phyloP scores from a whole-genome alignment of 2,329 filamentous ascomycete genomes.

The Fusarium sp. region DNA sequence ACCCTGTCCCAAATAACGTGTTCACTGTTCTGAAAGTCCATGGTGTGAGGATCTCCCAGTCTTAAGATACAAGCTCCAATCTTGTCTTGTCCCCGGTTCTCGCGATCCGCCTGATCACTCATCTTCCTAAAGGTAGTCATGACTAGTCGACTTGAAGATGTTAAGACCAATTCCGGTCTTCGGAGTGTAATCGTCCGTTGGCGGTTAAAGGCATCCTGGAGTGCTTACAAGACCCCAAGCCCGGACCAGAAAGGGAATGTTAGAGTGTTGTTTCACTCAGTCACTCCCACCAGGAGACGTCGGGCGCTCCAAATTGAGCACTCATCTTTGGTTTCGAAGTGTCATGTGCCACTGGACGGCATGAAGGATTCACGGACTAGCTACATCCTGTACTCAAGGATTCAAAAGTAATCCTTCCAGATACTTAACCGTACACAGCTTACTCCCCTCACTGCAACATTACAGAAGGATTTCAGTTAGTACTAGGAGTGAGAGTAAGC shows the following conservation, averaged over 20 bases:
- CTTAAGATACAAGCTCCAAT: background rate
- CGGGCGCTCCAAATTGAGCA: background rate
- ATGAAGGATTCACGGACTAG: background rate
- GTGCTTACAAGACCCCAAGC: background rate
- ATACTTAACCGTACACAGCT: background rate
- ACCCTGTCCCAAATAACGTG: background rate
- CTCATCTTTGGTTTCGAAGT: background rate
- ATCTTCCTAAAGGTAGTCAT: accelerated
- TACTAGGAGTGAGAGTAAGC: background rate
- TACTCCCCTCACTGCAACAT: background rate
- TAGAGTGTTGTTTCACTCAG: background rate
- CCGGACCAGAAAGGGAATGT: background rate
- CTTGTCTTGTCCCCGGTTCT: background rate
- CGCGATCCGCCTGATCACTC: too few relatives aligned
- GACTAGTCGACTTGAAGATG: accelerated
- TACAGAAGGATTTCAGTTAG: background rate
- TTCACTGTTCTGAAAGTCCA: background rate
- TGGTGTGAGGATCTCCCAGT: too few relatives aligned
- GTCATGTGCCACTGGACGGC: background rate
- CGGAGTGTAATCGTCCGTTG: background rate
- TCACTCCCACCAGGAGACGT: background rate
- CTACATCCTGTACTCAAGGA: background rate
- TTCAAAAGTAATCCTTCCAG: background rate
- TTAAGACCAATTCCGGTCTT: background rate
- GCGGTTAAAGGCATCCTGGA: background rate